Evolutionary conservation across 2,329 filamentous ascomycete genomes (phyloP).

Genomic region (Leptographium procerum): DNA sequence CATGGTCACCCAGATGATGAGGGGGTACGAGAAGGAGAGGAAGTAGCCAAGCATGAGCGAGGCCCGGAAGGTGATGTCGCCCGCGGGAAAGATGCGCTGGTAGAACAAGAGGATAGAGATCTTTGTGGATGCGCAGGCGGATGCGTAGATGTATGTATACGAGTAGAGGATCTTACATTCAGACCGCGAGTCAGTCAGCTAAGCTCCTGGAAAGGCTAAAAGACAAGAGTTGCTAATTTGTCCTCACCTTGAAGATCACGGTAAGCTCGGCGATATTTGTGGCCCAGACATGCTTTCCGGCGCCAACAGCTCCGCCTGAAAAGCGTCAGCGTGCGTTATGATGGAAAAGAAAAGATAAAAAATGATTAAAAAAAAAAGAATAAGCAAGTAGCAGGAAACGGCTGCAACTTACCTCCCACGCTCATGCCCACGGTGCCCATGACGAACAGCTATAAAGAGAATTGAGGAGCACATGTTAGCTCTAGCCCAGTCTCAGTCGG

Average conservation of each 20-base stretch:
- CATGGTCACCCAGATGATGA: constrained; percentile 21
- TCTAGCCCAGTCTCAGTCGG: background rate
- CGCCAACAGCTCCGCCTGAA: background rate
- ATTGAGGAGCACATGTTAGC: background rate
- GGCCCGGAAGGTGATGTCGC: background rate
- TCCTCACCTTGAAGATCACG: background rate
- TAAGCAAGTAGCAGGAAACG: background rate
- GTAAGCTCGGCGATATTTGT: background rate
- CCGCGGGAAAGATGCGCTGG: constrained; percentile 12
- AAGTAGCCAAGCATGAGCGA: background rate
- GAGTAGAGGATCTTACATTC: constrained; percentile 17
- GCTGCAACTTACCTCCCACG: background rate
- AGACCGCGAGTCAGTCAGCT: background rate
- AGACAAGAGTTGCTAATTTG: background rate
- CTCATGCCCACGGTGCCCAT: background rate
- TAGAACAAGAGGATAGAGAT: constrained; percentile 16
- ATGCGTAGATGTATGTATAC: constrained; percentile 10
- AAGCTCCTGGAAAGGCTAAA: background rate
- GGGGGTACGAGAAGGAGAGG: constrained; percentile 9
- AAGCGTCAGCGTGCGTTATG: background rate
- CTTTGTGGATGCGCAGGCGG: constrained; percentile 9
- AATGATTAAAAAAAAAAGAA: background rate
- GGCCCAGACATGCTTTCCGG: constrained; percentile 4
- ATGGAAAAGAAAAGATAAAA: background rate
- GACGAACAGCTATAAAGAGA: background rate